Percentiles rank a stretch among this genome's conserved stretches.
Evolutionary conservation across 768 basidiomycete genomes (phyloP).

Genomic region (Auricularia sp.): DNA sequence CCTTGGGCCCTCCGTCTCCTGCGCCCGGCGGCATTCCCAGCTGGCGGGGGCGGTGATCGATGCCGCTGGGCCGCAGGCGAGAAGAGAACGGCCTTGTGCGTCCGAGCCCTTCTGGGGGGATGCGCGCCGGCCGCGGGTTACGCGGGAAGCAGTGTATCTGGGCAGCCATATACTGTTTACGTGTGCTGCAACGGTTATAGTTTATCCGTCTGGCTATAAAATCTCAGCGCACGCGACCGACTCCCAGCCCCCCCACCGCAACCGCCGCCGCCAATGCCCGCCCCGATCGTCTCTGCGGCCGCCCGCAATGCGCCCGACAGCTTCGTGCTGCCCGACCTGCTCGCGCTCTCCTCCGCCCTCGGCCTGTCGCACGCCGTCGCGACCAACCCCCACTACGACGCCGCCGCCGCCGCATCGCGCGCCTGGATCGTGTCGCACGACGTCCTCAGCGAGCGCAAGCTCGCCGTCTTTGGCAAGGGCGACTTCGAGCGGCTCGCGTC

Average conservation of each 20-base stretch:
- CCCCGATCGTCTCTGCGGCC: background rate
- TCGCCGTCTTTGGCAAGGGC: conserved; percentile 52
- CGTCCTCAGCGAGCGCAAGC: conserved; percentile 50
- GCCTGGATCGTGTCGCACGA: conserved; percentile 54
- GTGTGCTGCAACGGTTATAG: no score
- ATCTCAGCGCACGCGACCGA: background rate
- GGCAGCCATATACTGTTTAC: no score
- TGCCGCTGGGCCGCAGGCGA: no score
- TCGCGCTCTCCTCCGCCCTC: conserved; percentile 26
- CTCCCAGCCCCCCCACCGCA: background rate
- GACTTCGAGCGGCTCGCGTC: conserved; percentile 54
- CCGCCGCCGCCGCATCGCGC: conserved; percentile 46
- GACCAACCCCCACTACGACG: conserved; percentile 47
- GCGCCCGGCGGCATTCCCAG: no score
- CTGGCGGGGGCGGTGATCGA: no score
- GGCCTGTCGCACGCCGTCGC: conserved; percentile 29
- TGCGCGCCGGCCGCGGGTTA: no score
- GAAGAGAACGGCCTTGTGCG: no score
- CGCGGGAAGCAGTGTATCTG: no score
- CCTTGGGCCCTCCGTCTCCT: no score
- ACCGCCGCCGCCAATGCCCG: background rate
- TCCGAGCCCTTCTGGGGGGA: no score
- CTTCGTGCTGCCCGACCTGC: conserved; percentile 42
- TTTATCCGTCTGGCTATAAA: background rate
- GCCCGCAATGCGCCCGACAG: background rate